These are phyloP conservation scores for Hypoxylon sp. DNA, from an alignment of 2,329 filamentous ascomycete genomes.

Conservation along the genomic window DNA sequence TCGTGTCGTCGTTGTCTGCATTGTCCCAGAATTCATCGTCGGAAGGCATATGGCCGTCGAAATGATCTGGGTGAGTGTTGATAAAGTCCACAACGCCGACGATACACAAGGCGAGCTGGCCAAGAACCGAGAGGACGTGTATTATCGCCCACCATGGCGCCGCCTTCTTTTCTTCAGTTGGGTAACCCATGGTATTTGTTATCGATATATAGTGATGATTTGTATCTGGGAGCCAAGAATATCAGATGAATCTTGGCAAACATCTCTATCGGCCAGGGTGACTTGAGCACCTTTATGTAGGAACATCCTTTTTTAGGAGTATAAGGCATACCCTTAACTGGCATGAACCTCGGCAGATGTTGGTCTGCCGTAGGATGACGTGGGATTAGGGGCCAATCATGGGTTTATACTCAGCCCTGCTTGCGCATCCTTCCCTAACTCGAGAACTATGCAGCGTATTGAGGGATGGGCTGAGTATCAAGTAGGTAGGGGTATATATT, in stretches of 20 bases:
- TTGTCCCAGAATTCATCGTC: slow-evolving; percentile 30
- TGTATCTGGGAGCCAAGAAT: slow-evolving; percentile 3
- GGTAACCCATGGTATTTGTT: slow-evolving; percentile 18
- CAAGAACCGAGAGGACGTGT: slow-evolving; percentile 26
- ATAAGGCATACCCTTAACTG: slow-evolving; percentile 1
- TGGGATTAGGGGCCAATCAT: slow-evolving; percentile 26
- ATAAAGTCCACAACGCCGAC: slow-evolving; percentile 14
- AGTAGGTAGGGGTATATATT: not conserved
- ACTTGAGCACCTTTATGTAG: slow-evolving; percentile 30
- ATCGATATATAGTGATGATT: slow-evolving; percentile 15
- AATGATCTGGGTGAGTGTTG: slow-evolving; percentile 3
- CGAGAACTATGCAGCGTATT: not conserved
- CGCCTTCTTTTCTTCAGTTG: slow-evolving; percentile 1
- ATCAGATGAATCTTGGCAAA: not conserved
- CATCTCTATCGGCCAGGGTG: not conserved
- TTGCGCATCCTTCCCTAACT: slow-evolving; percentile 27
- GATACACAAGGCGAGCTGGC: slow-evolving; percentile 27
- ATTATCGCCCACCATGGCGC: slow-evolving; percentile 17
- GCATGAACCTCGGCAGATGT: slow-evolving; percentile 16
- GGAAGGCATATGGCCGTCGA: slow-evolving; percentile 10
- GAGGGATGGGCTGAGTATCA: slow-evolving; percentile 11
- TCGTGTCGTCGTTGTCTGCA: not conserved
- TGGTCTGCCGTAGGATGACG: slow-evolving; percentile 22
- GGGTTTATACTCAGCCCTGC: slow-evolving; percentile 22
- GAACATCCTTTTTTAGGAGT: slow-evolving; percentile 4